Percentiles rank a stretch among this genome's conserved stretches.
These are phyloP conservation scores for Firmiana major DNA, from an alignment of 345 rosid species.

Conservation along the genomic window DNA sequence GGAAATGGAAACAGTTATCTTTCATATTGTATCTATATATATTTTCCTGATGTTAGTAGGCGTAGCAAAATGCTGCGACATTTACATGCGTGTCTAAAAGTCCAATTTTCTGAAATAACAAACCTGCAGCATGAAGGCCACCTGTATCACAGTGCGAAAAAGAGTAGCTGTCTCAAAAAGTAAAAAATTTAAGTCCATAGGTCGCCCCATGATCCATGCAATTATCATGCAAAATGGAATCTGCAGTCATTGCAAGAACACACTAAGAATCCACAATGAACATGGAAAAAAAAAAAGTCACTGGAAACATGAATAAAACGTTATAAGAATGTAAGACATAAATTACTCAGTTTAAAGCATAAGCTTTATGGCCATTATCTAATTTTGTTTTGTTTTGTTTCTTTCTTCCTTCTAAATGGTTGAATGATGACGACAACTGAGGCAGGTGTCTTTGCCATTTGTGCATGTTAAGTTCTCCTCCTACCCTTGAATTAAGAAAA, in stretches of 20 bases:
- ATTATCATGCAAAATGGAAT: slow-evolving; percentile 74
- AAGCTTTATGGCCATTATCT: background rate
- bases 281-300: background rate
- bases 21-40: background rate
- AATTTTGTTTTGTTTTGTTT: background rate
- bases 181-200: slow-evolving; percentile 81
- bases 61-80: background rate
- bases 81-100: background rate
- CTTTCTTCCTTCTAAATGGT: background rate
- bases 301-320: background rate
- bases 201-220: slow-evolving; percentile 65
- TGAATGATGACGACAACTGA: background rate
- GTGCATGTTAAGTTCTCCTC: background rate
- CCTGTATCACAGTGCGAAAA: slow-evolving; percentile 69
- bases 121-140: slow-evolving; percentile 83
- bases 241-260: slow-evolving; percentile 30
- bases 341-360: background rate
- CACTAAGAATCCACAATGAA: background rate
- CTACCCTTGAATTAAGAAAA: background rate
- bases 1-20: background rate
- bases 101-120: background rate
- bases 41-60: background rate
- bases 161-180: slow-evolving; percentile 87
- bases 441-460: background rate
- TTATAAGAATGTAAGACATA: background rate